Evolutionary conservation across 192 early-diverging fungal genomes (phyloP), one percentile per base, ranked within the genome.

Genomic region (Spizellomyces sp.): DNA sequence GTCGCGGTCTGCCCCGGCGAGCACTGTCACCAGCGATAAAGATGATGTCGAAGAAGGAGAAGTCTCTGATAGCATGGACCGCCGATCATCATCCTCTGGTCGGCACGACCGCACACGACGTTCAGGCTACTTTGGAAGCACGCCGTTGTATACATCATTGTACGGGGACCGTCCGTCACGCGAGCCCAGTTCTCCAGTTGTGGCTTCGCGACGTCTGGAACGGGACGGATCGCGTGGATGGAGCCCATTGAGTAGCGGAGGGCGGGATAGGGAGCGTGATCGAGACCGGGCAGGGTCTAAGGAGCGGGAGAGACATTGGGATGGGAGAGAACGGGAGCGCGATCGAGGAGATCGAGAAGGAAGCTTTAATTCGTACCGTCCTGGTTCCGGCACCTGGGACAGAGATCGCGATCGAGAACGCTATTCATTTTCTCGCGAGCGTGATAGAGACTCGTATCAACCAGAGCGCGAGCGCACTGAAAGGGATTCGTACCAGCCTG

Each of bases 341-440:
- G 68, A 70, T 5, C 36, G 58, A 60, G 45, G 68, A 43, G 68
- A 70, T 45, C 68, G 50, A 19, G 50, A 54, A n/a, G 12, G 50
- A n/a, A 12, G 50, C 17, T 12, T n/a, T 2, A 12, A 19, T 54
- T 19, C 50, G 50, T 19, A 12, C 50, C 12, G 12, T 54, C 50
- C 14, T 54, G 50, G 17, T 2, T 36, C 27, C 1, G 17, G 50
- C 14, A 19, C 12, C 50, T 19, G 50, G 12, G 50, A 54, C 17
- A 54, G 50, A 54, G 50, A 54, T 19, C 50, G 50, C 17, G 50
- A 54, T 54, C 50, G 50, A 54, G 50, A 54, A 12, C 50, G 50
- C 50, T 36, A 36, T 36, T 36, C 27, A 36, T 36, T 2, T 36
- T 36, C 27, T 36, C 27, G 27, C 27, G 27, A 36, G 27, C 27